phyloP scores from a whole-genome alignment of 2,329 filamentous ascomycete species.

The Colletotrichum sp. region DNA sequence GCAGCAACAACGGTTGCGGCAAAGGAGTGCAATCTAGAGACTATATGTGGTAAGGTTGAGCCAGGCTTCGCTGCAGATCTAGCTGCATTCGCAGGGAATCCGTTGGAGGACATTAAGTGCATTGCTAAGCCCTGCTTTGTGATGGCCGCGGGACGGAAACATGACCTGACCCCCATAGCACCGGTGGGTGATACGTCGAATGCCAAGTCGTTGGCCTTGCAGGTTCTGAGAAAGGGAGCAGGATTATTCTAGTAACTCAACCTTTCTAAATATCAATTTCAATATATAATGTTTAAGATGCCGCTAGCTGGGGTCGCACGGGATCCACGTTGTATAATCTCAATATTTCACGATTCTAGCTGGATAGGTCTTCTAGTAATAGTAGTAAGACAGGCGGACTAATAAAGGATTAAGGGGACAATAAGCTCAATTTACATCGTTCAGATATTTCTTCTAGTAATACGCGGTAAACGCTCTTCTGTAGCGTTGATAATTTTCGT shows the following conservation, averaged over 20 bases:
- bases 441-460: background rate
- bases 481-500: accelerated
- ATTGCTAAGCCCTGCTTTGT: background rate
- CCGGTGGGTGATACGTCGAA: background rate
- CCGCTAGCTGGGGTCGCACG: background rate
- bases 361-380: too few species aligned
- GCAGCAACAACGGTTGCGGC: background rate
- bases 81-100: background rate
- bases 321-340: too few species aligned
- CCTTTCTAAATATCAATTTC: background rate
- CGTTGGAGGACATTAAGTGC: background rate
- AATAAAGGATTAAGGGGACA: too few species aligned
- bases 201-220: background rate
- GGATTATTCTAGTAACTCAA: background rate
- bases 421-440: background rate
- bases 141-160: background rate
- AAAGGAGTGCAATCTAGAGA: background rate
- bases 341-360: accelerated
- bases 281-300: background rate
- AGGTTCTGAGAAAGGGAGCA: background rate
- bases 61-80: background rate
- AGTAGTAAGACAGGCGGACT: too few species aligned
- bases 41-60: background rate
- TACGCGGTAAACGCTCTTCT: background rate
- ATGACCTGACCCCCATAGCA: background rate